Evolutionary conservation across 805 yeast species (phyloP).

Genomic region (Hanseniaspora lachancei): DNA sequence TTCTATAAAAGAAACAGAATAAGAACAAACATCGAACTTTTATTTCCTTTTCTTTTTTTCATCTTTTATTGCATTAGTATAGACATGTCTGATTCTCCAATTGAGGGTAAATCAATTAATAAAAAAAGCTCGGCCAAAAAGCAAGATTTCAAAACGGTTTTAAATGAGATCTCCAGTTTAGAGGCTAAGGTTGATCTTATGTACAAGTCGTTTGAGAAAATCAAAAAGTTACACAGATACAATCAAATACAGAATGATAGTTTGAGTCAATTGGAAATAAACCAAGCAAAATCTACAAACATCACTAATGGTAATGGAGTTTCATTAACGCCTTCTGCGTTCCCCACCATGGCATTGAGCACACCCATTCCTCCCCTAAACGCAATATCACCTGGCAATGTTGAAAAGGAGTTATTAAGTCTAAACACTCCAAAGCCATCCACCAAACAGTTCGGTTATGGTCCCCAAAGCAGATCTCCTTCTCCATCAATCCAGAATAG

Average conservation of each 20-base stretch:
- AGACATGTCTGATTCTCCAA: background rate
- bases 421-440: background rate
- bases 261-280: background rate
- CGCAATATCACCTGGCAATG: background rate
- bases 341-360: background rate
- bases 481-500: background rate
- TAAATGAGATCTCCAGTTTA: background rate
- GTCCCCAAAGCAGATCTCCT: background rate
- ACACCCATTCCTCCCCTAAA: background rate
- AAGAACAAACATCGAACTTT: no score
- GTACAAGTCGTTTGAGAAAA: background rate
- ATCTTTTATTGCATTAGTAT: background rate
- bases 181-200: conserved; percentile 8
- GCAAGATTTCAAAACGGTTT: conserved; percentile 10
- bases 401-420: background rate
- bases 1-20: no score
- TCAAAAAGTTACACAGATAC: background rate
- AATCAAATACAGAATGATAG: background rate
- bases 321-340: background rate
- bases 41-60: background rate
- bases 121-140: conserved; percentile 15
- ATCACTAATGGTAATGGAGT: background rate
- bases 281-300: background rate
- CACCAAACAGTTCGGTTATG: background rate
- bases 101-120: background rate